Evolutionary conservation across 2,329 filamentous ascomycete species (phyloP).

Genomic region (Ilyonectria destructans): DNA sequence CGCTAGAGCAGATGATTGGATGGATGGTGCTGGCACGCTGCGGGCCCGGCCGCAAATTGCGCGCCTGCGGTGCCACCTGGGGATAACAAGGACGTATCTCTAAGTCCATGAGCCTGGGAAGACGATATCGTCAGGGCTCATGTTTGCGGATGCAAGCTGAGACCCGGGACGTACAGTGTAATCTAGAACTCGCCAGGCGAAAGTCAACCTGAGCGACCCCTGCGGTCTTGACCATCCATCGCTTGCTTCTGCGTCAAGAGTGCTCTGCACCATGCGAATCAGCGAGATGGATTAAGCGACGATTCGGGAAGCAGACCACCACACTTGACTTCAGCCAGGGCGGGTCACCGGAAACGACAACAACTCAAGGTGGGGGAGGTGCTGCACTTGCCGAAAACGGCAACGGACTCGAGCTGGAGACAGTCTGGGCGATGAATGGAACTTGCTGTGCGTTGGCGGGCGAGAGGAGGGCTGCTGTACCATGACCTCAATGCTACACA

Average conservation of each 20-base stretch:
- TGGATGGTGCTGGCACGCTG: conserved; percentile 32
- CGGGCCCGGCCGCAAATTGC: conserved; percentile 44
- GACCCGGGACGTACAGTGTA: neutral
- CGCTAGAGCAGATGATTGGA: conserved; percentile 35
- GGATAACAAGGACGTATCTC: conserved; percentile 36
- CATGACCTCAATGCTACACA: conserved; percentile 28
- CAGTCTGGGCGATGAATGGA: conserved; percentile 36
- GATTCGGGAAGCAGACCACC: conserved; percentile 37
- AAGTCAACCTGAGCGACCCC: conserved; percentile 18
- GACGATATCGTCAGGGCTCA: conserved; percentile 20
- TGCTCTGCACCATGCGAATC: conserved; percentile 44
- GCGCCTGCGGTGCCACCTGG: conserved; percentile 36
- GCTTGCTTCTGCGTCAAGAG: conserved; percentile 29
- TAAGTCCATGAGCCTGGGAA: conserved; percentile 27
- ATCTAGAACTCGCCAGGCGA: neutral
- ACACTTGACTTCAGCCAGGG: conserved; percentile 38
- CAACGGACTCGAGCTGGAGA: conserved; percentile 33
- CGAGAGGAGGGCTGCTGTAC: conserved; percentile 18
- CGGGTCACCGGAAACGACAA: conserved; percentile 48
- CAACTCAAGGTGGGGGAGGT: conserved; percentile 33
- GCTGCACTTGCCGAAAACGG: conserved; percentile 42
- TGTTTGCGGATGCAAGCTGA: conserved; percentile 15
- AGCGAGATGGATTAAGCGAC: conserved; percentile 49
- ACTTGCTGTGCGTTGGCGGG: conserved; percentile 20
- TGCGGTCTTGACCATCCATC: conserved; percentile 32